Evolutionary conservation across 2,329 filamentous ascomycete genomes (phyloP).

Genomic region (Pestalotiopsis sp.): DNA sequence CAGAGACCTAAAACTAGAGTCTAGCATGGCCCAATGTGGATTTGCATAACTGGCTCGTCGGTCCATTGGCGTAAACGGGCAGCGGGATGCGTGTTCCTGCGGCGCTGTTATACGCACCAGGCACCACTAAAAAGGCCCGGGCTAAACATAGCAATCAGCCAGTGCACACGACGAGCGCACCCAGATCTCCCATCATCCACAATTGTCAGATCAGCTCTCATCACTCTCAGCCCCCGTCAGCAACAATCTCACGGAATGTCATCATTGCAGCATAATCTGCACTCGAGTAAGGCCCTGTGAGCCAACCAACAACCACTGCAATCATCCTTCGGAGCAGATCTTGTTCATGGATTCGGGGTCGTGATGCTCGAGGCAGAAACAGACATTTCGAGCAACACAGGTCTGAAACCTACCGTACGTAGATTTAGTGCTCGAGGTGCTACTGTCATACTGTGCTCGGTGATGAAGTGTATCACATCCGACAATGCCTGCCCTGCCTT

Average conservation of each 20-base stretch:
- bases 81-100: neutral
- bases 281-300: neutral
- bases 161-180: neutral
- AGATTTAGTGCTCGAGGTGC: neutral
- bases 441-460: no score
- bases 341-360: neutral
- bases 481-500: neutral
- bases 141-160: constrained; percentile 11
- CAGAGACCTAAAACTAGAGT: neutral
- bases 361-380: neutral
- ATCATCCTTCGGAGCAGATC: neutral
- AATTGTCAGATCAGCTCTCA: neutral
- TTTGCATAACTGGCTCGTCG: neutral
- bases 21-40: neutral
- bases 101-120: constrained; percentile 1
- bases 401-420: neutral
- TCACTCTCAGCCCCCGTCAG: constrained; percentile 1
- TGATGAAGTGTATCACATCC: neutral
- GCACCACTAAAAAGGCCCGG: neutral
- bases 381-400: neutral
- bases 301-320: neutral
- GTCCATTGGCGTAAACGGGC: neutral
- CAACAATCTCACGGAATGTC: neutral
- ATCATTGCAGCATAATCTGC: constrained; percentile 7
- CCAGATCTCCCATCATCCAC: constrained; percentile 1